Evolutionary conservation across 768 basidiomycete genomes (phyloP), one percentile per base, ranked within the genome.

Genomic region (Kwoniella shandongensis): DNA sequence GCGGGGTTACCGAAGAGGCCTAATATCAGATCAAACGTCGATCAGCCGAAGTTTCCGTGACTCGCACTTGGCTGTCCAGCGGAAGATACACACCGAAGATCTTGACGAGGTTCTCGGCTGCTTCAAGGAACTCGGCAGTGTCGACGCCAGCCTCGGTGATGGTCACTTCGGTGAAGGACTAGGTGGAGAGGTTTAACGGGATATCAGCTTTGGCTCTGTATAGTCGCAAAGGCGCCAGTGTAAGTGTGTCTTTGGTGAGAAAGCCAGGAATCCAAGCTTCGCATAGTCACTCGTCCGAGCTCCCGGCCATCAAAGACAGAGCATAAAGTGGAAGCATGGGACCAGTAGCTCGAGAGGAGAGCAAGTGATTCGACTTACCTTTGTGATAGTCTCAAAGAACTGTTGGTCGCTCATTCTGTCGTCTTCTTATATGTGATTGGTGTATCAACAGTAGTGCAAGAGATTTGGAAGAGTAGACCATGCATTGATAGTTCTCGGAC

Each of bases 101-200:
- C 55, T 86, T 86, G 58, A 92, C 87, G 44, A 99, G 82, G 36
- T 91, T 94, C 54, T 88, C 82, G 1, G 89, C 81, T 7, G 94
- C 96, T 67, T 94, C 86, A 66, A 93, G 82, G 80, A 98, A 99
- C 45, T 81, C 80, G 42, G 84, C 75, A 15, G 96, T 98, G 75
- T 98, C 86, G 74, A 98, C 84, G 59, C 94, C 94, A 67, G 81
- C 83, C 65, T 90, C 86, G 53, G 87, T 89, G 64, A 90, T 81
- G 27, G 87, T 83, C 38, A 98, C 94, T 77, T 93, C 87, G 66
- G 86, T 85, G 76, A 91, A 99, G n/a, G 90, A 93, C 94, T 98
- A 63, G 1, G 35, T 17, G 0, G 26, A 41, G n/a, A n/a, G n/a
- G n/a, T n/a, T n/a, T n/a, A n/a, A 35, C 26, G 29, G 29, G 20